Conservation (phyloP, 2,329 filamentous ascomycete species). For the Scolecobasidium constrictum region DNA sequence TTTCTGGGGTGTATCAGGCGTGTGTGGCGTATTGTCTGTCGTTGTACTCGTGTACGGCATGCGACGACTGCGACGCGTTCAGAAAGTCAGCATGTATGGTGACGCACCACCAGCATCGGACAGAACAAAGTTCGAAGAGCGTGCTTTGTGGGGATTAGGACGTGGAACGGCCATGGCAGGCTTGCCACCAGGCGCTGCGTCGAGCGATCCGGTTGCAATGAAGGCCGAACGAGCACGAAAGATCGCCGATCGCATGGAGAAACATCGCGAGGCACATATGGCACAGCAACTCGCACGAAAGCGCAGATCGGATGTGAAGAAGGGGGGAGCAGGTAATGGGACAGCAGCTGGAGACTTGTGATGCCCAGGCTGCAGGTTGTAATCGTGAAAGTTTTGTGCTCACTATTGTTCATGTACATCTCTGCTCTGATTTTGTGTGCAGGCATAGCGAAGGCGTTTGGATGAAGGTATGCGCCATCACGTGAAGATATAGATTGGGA, state of each 20-base stretch:
- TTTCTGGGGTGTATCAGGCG: conserved; percentile 63
- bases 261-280: not conserved
- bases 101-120: conserved; percentile 2
- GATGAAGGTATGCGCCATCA: too few relatives aligned
- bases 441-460: conserved; percentile 5
- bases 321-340: not conserved
- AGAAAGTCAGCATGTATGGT: conserved; percentile 80
- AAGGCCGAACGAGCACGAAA: not conserved
- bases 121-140: not conserved
- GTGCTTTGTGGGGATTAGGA: not conserved
- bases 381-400: not conserved
- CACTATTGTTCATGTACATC: not conserved
- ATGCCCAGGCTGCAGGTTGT: not conserved
- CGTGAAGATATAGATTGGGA: too few relatives aligned
- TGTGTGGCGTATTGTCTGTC: conserved; percentile 61
- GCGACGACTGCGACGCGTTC: conserved; percentile 70
- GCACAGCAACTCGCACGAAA: not conserved
- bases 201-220: not conserved
- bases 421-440: not conserved
- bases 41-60: conserved; percentile 78
- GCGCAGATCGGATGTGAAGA: conserved; percentile 1
- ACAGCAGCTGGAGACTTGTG: too few relatives aligned
- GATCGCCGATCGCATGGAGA: not conserved
- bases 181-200: not conserved
- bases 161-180: not conserved